These are phyloP conservation scores for Evansstolkia leycettana DNA, from an alignment of 495 filamentous ascomycete genomes.

Conservation along the genomic window DNA sequence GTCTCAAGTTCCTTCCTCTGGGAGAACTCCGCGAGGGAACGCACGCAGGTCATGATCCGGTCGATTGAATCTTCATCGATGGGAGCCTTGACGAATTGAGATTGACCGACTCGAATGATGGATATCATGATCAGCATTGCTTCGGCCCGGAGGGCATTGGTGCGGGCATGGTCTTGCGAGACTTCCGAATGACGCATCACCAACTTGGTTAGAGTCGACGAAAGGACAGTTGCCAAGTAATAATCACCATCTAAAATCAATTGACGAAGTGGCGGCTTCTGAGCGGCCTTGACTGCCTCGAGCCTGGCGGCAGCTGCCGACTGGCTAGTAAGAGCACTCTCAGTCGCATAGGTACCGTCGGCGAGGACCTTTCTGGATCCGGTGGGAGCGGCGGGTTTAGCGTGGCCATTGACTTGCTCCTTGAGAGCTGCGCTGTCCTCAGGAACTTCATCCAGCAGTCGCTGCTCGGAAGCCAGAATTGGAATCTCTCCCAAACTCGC, in stretches of 20 bases:
- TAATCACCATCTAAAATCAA: constrained; percentile 96
- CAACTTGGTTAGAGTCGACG: constrained; percentile 89
- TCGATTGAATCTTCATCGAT: constrained; percentile 98
- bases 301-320: constrained; percentile 81
- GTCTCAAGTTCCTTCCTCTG: constrained; percentile 80
- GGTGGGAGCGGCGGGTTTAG: constrained; percentile 60
- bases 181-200: constrained; percentile 98
- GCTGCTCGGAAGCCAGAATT: constrained; percentile 90
- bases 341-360: constrained; percentile 94
- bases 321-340: constrained; percentile 88
- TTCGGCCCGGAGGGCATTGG: constrained; percentile 88
- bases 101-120: constrained; percentile 93
- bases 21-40: constrained; percentile 82
- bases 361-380: constrained; percentile 87
- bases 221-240: constrained; percentile 89
- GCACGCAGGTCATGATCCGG: constrained; percentile 91
- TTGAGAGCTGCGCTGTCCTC: constrained; percentile 53
- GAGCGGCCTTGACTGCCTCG: constrained; percentile 91
- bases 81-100: constrained; percentile 90
- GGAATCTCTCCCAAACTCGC: constrained; percentile 94
- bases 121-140: constrained; percentile 99
- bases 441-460: constrained; percentile 67
- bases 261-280: constrained; percentile 91
- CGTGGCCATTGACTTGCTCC: constrained; percentile 72
- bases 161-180: constrained; percentile 72